Conservation (phyloP, 805 yeast genomes). For the Hanseniaspora occidentalis region DNA sequence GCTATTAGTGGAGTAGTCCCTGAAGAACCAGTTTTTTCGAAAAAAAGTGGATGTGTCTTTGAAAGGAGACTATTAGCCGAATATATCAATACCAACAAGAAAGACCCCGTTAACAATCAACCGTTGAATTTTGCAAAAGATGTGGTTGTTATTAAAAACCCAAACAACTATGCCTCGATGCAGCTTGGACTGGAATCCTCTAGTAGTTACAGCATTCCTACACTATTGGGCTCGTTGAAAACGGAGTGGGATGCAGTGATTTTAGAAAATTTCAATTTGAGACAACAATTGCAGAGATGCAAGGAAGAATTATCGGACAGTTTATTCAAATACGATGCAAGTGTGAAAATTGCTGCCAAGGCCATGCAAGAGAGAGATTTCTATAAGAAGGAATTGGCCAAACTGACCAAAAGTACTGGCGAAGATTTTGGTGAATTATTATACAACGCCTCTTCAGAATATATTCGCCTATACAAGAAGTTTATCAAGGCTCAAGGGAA, state of each 20-base stretch:
- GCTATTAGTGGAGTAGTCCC: slow-evolving; percentile 58
- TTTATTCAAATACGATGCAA: slow-evolving; percentile 80
- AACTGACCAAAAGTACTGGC: slow-evolving; percentile 34
- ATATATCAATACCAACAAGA: slow-evolving; percentile 51
- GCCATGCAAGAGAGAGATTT: slow-evolving; percentile 68
- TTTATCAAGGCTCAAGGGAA: neutral
- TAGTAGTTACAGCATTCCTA: slow-evolving; percentile 43
- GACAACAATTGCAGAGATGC: slow-evolving; percentile 56
- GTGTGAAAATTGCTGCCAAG: slow-evolving; percentile 70
- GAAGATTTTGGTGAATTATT: slow-evolving; percentile 9
- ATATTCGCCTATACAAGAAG: neutral
- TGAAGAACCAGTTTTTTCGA: slow-evolving; percentile 63
- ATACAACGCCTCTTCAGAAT: slow-evolving; percentile 5
- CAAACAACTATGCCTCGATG: slow-evolving; percentile 30
- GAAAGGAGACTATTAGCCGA: slow-evolving; percentile 48
- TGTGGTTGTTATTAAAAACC: neutral
- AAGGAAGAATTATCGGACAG: slow-evolving; percentile 67
- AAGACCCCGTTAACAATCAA: slow-evolving; percentile 67
- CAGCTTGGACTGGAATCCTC: neutral
- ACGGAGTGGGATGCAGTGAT: slow-evolving; percentile 85
- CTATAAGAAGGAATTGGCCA: slow-evolving; percentile 50
- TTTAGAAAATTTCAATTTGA: slow-evolving; percentile 61
- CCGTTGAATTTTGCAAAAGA: slow-evolving; percentile 28
- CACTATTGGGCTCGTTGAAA: slow-evolving; percentile 62
- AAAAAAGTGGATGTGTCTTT: slow-evolving; percentile 55